Evolutionary conservation across 129 eudicot genomes (phyloP).

Genomic region (Artemisia annua): DNA sequence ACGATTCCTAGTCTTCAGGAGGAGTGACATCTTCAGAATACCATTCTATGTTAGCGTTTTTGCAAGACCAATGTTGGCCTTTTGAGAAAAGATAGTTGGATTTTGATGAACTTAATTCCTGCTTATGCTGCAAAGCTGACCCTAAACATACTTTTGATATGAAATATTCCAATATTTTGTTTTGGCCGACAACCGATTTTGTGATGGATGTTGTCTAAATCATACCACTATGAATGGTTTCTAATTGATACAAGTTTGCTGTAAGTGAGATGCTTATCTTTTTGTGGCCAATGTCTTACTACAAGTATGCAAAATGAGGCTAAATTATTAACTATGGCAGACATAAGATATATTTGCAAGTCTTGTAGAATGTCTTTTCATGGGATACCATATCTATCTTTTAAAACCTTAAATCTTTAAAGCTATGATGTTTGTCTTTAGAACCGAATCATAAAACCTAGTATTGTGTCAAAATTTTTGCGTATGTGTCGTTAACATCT

Average conservation of each 20-base stretch:
- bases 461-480: constrained; percentile 5
- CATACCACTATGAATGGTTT: constrained; percentile 52
- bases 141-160: constrained; percentile 20
- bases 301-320: constrained; percentile 21
- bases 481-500: background rate
- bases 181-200: constrained; percentile 60
- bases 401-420: constrained; percentile 12
- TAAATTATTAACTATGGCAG: constrained; percentile 25
- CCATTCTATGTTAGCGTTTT: no score
- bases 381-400: constrained; percentile 10
- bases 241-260: constrained; percentile 19
- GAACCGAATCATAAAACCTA: constrained; percentile 6
- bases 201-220: constrained; percentile 42
- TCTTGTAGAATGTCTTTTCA: constrained; percentile 3
- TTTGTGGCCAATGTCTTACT: constrained; percentile 27
- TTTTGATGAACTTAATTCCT: background rate
- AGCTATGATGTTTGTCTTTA: background rate
- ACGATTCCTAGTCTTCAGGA: no score
- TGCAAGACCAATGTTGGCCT: background rate
- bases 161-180: constrained; percentile 25
- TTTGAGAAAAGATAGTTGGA: constrained; percentile 5
- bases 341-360: constrained; percentile 1
- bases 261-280: constrained; percentile 25
- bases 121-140: constrained; percentile 6
- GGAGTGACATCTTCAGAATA: no score